phyloP scores from a whole-genome alignment of 305 asterid genomes.

The Vinca major region DNA sequence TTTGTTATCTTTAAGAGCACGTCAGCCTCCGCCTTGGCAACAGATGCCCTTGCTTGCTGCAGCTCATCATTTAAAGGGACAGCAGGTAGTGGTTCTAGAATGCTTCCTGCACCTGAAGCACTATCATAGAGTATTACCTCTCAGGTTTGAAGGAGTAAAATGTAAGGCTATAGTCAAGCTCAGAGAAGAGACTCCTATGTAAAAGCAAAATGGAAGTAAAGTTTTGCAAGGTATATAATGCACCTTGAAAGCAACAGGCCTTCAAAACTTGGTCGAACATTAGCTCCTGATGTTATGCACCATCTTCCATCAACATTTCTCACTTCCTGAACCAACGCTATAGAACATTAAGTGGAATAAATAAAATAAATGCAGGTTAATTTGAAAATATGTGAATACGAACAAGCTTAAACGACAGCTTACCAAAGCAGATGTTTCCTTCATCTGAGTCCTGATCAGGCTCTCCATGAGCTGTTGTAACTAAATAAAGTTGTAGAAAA shows the following conservation, averaged over 20 bases:
- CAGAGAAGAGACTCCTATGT: neutral
- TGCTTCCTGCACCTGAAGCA: slow-evolving; percentile 77
- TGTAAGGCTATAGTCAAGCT: neutral
- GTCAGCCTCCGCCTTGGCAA: slow-evolving; percentile 76
- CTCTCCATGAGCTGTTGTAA: slow-evolving; percentile 66
- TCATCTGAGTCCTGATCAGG: slow-evolving; percentile 58
- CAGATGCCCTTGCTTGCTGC: slow-evolving; percentile 77
- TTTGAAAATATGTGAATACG: neutral
- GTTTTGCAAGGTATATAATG: slow-evolving; percentile 24
- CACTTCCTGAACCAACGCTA: slow-evolving; percentile 47
- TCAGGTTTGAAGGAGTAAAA: slow-evolving; percentile 11
- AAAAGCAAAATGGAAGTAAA: slow-evolving; percentile 15
- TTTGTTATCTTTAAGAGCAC: slow-evolving; percentile 72
- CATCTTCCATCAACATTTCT: slow-evolving; percentile 76
- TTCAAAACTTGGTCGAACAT: slow-evolving; percentile 42
- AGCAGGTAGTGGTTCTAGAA: slow-evolving; percentile 81
- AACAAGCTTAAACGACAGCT: slow-evolving; percentile 13
- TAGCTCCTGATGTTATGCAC: slow-evolving; percentile 67
- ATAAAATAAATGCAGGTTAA: neutral
- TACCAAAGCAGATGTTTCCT: slow-evolving; percentile 55
- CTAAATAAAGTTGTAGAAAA: slow-evolving; percentile 37
- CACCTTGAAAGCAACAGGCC: slow-evolving; percentile 87
- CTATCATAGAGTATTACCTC: slow-evolving; percentile 48
- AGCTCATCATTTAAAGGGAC: slow-evolving; percentile 85
- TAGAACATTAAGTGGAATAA: neutral